Evolutionary conservation across 2,329 filamentous ascomycete species (phyloP).

Genomic region (Xylariaceae sp.): DNA sequence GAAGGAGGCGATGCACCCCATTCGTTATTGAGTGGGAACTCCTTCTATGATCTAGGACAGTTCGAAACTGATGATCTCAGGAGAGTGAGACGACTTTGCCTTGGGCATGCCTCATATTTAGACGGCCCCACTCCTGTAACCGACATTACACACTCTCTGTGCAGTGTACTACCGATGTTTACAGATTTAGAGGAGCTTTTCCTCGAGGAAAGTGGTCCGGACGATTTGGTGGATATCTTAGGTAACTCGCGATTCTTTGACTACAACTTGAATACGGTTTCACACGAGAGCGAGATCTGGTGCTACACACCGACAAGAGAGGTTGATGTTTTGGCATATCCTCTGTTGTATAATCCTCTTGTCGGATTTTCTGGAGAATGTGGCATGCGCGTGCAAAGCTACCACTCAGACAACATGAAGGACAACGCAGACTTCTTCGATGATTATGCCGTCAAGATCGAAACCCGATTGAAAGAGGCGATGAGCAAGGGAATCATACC

Average conservation of each 20-base stretch:
- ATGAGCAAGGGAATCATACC: neutral
- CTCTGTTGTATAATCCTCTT: neutral
- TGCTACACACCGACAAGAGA: conserved; percentile 3
- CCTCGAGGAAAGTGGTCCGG: conserved; percentile 1
- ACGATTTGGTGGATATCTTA: neutral
- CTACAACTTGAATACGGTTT: neutral
- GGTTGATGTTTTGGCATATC: neutral
- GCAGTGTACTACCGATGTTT: conserved; percentile 7
- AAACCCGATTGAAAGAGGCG: neutral
- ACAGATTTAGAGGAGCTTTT: conserved; percentile 10
- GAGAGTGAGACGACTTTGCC: conserved; percentile 15
- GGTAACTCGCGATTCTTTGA: neutral
- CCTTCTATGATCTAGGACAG: conserved; percentile 15
- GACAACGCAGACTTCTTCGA: conserved; percentile 8
- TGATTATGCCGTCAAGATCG: conserved; percentile 2
- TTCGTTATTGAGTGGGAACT: conserved; percentile 10
- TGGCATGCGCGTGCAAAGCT: neutral
- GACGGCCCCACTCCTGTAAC: neutral
- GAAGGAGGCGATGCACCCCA: neutral
- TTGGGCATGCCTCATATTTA: neutral
- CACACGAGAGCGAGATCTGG: conserved; percentile 3
- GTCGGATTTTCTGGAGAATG: conserved; percentile 1
- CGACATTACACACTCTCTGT: neutral
- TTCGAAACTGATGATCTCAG: conserved; percentile 16
- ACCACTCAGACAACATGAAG: conserved; percentile 7